Conservation (phyloP, 2,329 filamentous ascomycete species). For the Colletotrichum lindemuthianum region DNA sequence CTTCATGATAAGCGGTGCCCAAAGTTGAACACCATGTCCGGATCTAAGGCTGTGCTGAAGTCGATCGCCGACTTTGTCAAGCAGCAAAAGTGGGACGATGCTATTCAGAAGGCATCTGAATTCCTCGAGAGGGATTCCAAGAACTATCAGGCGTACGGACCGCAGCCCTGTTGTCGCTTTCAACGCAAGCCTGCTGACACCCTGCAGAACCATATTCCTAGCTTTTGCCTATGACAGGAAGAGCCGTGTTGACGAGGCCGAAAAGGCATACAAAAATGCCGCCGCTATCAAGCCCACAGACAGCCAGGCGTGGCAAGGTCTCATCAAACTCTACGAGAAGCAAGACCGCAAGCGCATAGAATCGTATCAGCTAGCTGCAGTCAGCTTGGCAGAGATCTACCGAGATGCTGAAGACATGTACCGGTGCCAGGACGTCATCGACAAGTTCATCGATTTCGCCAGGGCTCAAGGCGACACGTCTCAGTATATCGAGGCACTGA, state of each 20-base stretch:
- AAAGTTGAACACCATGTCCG: slow-evolving; percentile 54
- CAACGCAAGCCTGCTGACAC: slow-evolving; percentile 24
- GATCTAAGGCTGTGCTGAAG: slow-evolving; percentile 80
- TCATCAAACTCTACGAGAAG: slow-evolving; percentile 86
- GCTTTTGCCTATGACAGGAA: slow-evolving; percentile 87
- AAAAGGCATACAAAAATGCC: slow-evolving; percentile 79
- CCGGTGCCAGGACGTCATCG: slow-evolving; percentile 74
- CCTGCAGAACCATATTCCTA: slow-evolving; percentile 70
- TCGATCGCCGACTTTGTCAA: slow-evolving; percentile 82
- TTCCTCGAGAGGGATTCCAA: slow-evolving; percentile 77
- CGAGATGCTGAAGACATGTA: slow-evolving; percentile 71
- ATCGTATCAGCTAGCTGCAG: slow-evolving; percentile 77
- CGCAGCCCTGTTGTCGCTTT: neutral
- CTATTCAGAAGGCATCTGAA: slow-evolving; percentile 73
- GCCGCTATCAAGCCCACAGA: slow-evolving; percentile 78
- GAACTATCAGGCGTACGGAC: slow-evolving; percentile 81
- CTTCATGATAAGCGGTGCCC: slow-evolving; percentile 26
- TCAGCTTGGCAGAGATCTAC: slow-evolving; percentile 80
- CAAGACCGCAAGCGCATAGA: slow-evolving; percentile 75
- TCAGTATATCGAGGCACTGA: slow-evolving; percentile 81
- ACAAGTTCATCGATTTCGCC: slow-evolving; percentile 82
- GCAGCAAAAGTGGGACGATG: slow-evolving; percentile 81
- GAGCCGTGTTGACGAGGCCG: slow-evolving; percentile 75
- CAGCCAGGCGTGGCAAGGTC: slow-evolving; percentile 88
- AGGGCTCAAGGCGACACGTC: slow-evolving; percentile 75